These are phyloP conservation scores for Wickerhamomyces xylosicus DNA, from an alignment of 805 yeast species.

Conservation along the genomic window DNA sequence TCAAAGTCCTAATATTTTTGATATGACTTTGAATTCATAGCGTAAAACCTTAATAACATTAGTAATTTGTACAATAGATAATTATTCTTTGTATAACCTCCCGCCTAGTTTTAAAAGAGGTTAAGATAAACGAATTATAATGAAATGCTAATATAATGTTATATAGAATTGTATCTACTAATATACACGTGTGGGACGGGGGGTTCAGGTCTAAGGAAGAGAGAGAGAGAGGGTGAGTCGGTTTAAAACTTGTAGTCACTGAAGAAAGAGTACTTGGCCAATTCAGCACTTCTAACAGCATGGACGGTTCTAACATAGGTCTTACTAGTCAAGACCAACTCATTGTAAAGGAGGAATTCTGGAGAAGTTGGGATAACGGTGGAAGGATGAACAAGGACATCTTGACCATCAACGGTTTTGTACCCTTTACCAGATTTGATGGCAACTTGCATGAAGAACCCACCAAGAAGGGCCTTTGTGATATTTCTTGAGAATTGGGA, in stretches of 20 bases:
- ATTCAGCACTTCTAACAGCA: conserved; percentile 76
- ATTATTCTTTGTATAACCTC: too few relatives aligned
- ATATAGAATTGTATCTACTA: too few relatives aligned
- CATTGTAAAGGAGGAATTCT: conserved; percentile 93
- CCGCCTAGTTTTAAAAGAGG: too few relatives aligned
- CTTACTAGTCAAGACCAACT: conserved; percentile 86
- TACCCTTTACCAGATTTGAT: conserved; percentile 86
- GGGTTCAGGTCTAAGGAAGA: too few relatives aligned
- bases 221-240: too few relatives aligned
- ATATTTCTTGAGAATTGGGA: conserved; percentile 67
- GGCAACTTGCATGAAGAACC: conserved; percentile 97
- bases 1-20: too few relatives aligned
- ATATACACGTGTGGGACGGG: too few relatives aligned
- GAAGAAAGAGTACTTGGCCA: conserved; percentile 19
- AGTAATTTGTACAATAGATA: too few relatives aligned
- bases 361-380: conserved; percentile 81
- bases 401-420: conserved; percentile 92
- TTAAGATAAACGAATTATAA: too few relatives aligned
- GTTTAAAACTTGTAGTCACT: conserved; percentile 19
- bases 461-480: conserved; percentile 79
- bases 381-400: conserved; percentile 87
- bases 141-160: too few relatives aligned
- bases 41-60: too few relatives aligned
- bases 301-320: conserved; percentile 94
- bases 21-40: too few relatives aligned